Base-by-base conservation (phyloP, 495 filamentous ascomycete genomes). In the Penicillium lividum region DNA sequence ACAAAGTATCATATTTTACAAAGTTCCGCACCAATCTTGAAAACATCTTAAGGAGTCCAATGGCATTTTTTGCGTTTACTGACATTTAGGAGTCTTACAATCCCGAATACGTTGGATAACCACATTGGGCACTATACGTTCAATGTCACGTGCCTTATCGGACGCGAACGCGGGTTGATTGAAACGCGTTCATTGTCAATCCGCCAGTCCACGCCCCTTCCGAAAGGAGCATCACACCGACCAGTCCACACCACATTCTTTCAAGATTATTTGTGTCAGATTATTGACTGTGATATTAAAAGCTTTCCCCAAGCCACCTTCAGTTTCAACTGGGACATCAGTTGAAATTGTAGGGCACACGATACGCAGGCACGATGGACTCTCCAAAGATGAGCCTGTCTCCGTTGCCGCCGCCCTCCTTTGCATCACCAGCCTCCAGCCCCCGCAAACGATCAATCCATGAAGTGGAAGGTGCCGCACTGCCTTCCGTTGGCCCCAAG, bases 401-500 rank as follows among this genome's bases (percentile, higher is more conserved):
- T 0, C 70, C 63, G 15, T 57, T 63, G 4, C 63, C 61, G 9
- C 63, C 54, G 5, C 57, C 43, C 10, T 49, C 65, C 0, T 57
- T 63, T 9, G 48, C 68, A 8, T 50, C 57, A 0, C 65, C 67
- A 1, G 60, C 69, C 4, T 67, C 63, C 13, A 27, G 51, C 9
- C 22, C 63, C 3, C 61, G 71, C 9, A 76, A 76, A 57, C 65
- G 73, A 3, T 64, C 73, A 0, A 66, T 74, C 5, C 62, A 69
- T 18, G 73, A 76, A 28, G 58, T 69, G 0, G 69, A 75, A 8
- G 67, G 70, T 16, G 18, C 58, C 3, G 31, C 30, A 2, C 55
- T 71, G 60, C 22, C 64, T 1, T 51, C 63, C 5, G 48, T 62
- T 13, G 57, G 51, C 2, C 43, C 57, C 1, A 68, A 70, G 50